These are phyloP conservation scores for Conticribra guillardii DNA, from an alignment of 108 stramenopile genomes.

Conservation along the genomic window DNA sequence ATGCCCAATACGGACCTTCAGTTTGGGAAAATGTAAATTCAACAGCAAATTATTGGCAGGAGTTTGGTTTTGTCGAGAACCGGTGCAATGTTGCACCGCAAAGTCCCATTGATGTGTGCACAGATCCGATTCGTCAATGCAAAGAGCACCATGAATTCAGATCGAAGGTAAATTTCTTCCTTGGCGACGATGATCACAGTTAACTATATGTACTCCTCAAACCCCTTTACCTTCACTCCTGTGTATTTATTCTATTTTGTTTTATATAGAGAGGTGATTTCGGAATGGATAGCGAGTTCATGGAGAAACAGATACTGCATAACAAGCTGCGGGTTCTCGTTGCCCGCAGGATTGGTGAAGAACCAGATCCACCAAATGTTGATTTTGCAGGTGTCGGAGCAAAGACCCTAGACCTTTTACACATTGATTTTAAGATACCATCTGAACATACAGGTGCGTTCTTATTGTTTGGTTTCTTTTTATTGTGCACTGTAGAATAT, in stretches of 20 bases:
- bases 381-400: constrained; percentile 61
- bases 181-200: not conserved
- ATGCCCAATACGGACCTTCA: constrained; percentile 20
- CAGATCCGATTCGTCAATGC: constrained; percentile 10
- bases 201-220: not conserved
- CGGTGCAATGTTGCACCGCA: constrained; percentile 14
- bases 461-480: no score
- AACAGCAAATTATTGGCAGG: constrained; percentile 21
- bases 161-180: constrained; percentile 3
- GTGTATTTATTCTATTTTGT: not conserved
- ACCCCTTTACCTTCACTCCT: not conserved
- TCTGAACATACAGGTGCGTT: constrained; percentile 72
- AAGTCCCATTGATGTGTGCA: constrained; percentile 49
- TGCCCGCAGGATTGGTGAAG: constrained; percentile 28
- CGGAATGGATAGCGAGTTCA: constrained; percentile 19
- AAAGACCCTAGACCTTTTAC: constrained; percentile 62
- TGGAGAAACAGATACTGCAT: constrained; percentile 37
- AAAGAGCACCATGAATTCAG: constrained; percentile 32
- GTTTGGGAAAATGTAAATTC: constrained; percentile 25
- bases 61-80: constrained; percentile 31
- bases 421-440: constrained; percentile 83
- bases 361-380: constrained; percentile 37
- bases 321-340: constrained; percentile 35
- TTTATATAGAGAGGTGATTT: constrained; percentile 24
- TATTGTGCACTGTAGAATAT: no score